Conservation (phyloP, 148 eudicot genomes). For the Rhododendron vialii region DNA sequence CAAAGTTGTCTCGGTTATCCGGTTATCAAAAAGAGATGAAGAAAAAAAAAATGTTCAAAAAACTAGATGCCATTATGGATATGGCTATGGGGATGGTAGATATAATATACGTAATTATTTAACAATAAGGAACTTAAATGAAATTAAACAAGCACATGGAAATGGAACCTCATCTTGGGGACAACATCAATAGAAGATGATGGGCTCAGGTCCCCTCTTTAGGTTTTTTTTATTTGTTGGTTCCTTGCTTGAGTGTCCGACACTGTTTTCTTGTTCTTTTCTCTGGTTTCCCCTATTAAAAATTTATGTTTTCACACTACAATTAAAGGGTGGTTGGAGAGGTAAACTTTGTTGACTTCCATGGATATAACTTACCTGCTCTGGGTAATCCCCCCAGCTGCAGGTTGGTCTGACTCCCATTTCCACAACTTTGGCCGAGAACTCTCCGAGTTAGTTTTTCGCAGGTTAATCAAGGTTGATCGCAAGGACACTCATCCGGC, state of each 20-base stretch:
- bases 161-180: conserved; percentile 10
- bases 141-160: conserved; percentile 11
- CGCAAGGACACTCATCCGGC: no score
- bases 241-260: neutral
- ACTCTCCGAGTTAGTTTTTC: no score
- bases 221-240: neutral
- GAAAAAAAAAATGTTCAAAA: neutral
- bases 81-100: neutral
- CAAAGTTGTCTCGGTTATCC: no score
- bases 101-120: neutral
- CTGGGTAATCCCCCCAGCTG: no score
- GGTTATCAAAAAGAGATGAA: neutral
- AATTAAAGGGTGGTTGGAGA: neutral
- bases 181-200: conserved; percentile 2
- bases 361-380: neutral
- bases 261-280: neutral
- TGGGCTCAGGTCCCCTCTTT: neutral
- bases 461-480: no score
- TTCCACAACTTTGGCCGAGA: no score
- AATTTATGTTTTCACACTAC: neutral
- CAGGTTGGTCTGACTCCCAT: no score
- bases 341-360: neutral
- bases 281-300: neutral
- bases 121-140: neutral
- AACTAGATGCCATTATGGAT: neutral